phyloP scores from a whole-genome alignment of 2,329 filamentous ascomycete genomes.

The Fusarium nisikadoi region DNA sequence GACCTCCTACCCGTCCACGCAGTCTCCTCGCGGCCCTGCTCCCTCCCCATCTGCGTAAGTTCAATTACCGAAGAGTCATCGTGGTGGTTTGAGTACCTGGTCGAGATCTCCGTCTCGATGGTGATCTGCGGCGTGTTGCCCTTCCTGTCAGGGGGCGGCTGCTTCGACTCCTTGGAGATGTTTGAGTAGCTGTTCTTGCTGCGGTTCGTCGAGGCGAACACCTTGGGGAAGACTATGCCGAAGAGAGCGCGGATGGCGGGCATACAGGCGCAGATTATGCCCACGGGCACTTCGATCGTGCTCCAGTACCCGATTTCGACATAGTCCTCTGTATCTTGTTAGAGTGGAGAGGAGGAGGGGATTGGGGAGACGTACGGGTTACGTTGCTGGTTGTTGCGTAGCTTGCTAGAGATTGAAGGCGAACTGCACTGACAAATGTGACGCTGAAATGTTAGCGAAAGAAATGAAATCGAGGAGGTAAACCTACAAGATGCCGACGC shows the following conservation, averaged over 20 bases:
- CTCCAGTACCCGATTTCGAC: slow-evolving; percentile 44
- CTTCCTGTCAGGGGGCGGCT: background rate
- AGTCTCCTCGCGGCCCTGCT: background rate
- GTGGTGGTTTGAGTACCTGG: background rate
- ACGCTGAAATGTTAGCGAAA: slow-evolving; percentile 1
- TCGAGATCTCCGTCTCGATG: background rate
- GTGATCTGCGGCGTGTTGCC: background rate
- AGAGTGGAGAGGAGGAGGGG: background rate
- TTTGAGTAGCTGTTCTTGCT: slow-evolving; percentile 28
- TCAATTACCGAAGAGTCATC: slow-evolving; percentile 8
- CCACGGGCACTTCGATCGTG: slow-evolving; percentile 45
- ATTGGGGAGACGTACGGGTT: background rate
- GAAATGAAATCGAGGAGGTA: accelerated
- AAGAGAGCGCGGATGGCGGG: slow-evolving; percentile 39
- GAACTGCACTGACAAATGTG: slow-evolving; percentile 14
- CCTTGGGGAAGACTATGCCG: slow-evolving; percentile 26
- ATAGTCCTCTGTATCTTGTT: slow-evolving; percentile 36
- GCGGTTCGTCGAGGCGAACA: slow-evolving; percentile 22
- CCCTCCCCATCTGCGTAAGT: background rate
- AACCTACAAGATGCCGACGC: slow-evolving; percentile 15
- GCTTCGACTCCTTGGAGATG: background rate
- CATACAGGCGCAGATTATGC: slow-evolving; percentile 47
- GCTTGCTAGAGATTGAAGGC: slow-evolving; percentile 6
- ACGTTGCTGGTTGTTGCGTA: slow-evolving; percentile 24
- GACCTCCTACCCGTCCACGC: slow-evolving; percentile 2